phyloP scores from a whole-genome alignment of 345 rosid genomes.

The Linum tenue region DNA sequence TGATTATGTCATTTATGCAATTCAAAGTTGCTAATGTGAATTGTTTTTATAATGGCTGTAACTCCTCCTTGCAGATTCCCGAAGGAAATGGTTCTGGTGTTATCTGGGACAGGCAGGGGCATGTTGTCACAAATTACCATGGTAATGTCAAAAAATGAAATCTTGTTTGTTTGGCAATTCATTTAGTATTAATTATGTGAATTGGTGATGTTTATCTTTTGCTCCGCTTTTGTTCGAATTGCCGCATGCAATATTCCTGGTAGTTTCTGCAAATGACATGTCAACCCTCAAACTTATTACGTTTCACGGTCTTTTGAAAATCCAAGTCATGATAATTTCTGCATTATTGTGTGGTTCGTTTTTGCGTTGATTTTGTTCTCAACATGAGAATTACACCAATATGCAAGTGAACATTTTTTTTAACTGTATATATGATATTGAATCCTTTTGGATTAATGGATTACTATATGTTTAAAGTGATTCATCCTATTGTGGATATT shows the following conservation, averaged over 20 bases:
- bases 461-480: conserved; percentile 8
- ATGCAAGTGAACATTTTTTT: neutral
- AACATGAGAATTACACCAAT: neutral
- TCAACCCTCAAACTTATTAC: no score
- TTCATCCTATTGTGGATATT: conserved; percentile 3
- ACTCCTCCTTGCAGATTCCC: conserved; percentile 49
- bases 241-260: no score
- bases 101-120: conserved; percentile 83
- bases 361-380: no score
- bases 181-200: conserved; percentile 1
- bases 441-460: neutral
- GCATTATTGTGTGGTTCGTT: neutral
- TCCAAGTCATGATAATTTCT: neutral
- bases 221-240: neutral
- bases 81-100: conserved; percentile 99
- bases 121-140: conserved; percentile 88
- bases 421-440: neutral
- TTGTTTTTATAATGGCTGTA: neutral
- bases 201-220: neutral
- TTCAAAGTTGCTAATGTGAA: neutral
- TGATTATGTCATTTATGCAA: no score
- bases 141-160: conserved; percentile 23
- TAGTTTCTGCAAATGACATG: no score
- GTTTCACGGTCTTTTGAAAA: no score
- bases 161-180: neutral